These are phyloP conservation scores for Lentinula raphanica DNA, from an alignment of 768 basidiomycete genomes.

Conservation along the genomic window DNA sequence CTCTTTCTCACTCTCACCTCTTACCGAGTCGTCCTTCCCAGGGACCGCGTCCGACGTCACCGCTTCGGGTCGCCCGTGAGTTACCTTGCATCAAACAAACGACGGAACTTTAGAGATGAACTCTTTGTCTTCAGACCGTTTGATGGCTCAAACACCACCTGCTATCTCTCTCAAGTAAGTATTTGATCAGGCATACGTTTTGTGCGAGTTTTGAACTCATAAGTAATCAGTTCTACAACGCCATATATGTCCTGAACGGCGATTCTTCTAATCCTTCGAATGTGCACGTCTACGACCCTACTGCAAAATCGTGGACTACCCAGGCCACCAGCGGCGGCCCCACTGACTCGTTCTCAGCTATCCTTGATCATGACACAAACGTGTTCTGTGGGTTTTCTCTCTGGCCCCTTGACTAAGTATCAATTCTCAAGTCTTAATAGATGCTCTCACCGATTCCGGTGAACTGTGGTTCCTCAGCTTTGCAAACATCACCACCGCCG, in stretches of 20 bases:
- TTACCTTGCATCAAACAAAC: neutral
- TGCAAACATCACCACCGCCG: constrained; percentile 47
- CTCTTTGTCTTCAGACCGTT: constrained; percentile 56
- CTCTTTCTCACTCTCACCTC: neutral
- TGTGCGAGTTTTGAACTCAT: neutral
- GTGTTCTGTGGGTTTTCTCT: constrained; percentile 59
- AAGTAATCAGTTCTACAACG: constrained; percentile 66
- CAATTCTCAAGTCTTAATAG: constrained; percentile 25
- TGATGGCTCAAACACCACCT: constrained; percentile 55
- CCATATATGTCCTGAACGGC: constrained; percentile 79
- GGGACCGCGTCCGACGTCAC: constrained; percentile 67
- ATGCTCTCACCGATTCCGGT: constrained; percentile 56
- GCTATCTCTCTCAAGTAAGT: constrained; percentile 66
- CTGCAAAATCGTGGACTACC: constrained; percentile 69
- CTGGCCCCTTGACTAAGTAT: neutral
- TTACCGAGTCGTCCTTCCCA: constrained; percentile 17
- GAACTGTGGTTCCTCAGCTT: constrained; percentile 71
- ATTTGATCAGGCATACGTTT: neutral
- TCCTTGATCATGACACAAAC: constrained; percentile 94
- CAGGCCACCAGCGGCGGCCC: constrained; percentile 44
- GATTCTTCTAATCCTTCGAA: constrained; percentile 63
- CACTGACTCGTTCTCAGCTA: constrained; percentile 66
- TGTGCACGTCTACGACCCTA: constrained; percentile 79
- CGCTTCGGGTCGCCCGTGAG: constrained; percentile 68
- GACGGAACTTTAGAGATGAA: neutral